These are phyloP conservation scores for Serendipita sp. DNA, from an alignment of 1,284 basidiomycete genomes.

Conservation along the genomic window DNA sequence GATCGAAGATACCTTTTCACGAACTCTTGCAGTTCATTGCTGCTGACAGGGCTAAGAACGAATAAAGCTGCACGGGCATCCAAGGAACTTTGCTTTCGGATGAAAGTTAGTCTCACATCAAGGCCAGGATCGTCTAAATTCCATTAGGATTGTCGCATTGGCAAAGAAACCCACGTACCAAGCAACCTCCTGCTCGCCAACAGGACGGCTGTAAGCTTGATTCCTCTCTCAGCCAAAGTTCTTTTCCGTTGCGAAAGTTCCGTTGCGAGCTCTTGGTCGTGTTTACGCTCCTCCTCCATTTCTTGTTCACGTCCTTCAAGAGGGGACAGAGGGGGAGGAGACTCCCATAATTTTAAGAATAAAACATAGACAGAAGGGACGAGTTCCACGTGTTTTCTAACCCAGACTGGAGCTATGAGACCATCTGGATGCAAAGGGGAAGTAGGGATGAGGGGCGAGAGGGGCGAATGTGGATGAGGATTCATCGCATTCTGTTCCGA, in stretches of 20 bases:
- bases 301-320: slow-evolving; percentile 36
- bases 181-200: slow-evolving; percentile 75
- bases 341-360: slow-evolving; percentile 71
- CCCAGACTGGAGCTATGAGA: slow-evolving; percentile 92
- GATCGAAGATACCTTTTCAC: slow-evolving; percentile 43
- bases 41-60: slow-evolving; percentile 81
- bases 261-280: slow-evolving; percentile 61
- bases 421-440: slow-evolving; percentile 91
- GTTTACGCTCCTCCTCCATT: slow-evolving; percentile 51
- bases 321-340: slow-evolving; percentile 31
- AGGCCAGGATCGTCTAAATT: slow-evolving; percentile 63
- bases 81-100: slow-evolving; percentile 74
- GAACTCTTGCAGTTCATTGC: slow-evolving; percentile 72
- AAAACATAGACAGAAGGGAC: slow-evolving; percentile 87
- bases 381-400: slow-evolving; percentile 84
- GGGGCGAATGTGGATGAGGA: slow-evolving; percentile 54
- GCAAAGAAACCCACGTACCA: slow-evolving; percentile 33
- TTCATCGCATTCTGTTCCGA: slow-evolving; percentile 30
- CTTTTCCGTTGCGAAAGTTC: slow-evolving; percentile 72
- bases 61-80: slow-evolving; percentile 88
- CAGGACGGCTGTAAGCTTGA: slow-evolving; percentile 92
- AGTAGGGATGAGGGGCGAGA: slow-evolving; percentile 76
- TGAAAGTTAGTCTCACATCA: slow-evolving; percentile 70
- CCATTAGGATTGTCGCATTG: neutral
- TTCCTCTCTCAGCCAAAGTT: slow-evolving; percentile 65